Evolutionary conservation across 2,329 filamentous ascomycete genomes (phyloP).

Genomic region (Daldinia sp.): DNA sequence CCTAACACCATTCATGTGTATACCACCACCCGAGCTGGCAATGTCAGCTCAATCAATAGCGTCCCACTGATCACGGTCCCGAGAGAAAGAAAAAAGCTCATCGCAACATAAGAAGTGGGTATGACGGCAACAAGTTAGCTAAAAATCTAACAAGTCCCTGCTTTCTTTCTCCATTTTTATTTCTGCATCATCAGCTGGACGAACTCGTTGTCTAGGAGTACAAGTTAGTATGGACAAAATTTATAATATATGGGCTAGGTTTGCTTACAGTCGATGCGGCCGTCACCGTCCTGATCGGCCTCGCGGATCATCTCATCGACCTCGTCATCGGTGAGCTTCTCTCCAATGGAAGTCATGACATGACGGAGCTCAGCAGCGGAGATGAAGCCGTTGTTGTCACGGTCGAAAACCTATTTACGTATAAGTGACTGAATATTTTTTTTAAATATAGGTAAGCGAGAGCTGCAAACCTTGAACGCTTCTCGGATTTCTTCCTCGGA

Average conservation of each 20-base stretch:
- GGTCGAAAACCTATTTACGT: constrained; percentile 75
- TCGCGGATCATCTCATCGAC: constrained; percentile 95
- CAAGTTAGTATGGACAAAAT: constrained; percentile 44
- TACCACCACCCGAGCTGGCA: constrained; percentile 33
- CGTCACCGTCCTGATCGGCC: constrained; percentile 89
- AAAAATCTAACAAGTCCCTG: constrained; percentile 34
- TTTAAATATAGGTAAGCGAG: neutral
- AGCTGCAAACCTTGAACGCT: constrained; percentile 78
- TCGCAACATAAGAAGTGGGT: constrained; percentile 47
- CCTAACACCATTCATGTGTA: constrained; percentile 43
- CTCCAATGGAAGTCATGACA: constrained; percentile 91
- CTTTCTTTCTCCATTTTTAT: constrained; percentile 63
- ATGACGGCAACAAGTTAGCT: constrained; percentile 44
- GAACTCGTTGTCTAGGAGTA: constrained; percentile 82
- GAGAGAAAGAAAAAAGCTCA: constrained; percentile 43
- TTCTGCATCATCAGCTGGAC: constrained; percentile 98
- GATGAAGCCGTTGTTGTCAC: constrained; percentile 93
- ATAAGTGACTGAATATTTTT: constrained; percentile 42
- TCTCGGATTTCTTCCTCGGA: constrained; percentile 92
- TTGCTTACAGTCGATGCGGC: constrained; percentile 84
- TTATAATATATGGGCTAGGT: constrained; percentile 27
- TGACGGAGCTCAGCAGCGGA: constrained; percentile 88
- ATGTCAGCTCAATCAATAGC: constrained; percentile 32
- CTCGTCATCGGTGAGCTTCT: constrained; percentile 91
- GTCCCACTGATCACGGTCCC: constrained; percentile 31